These are phyloP conservation scores for Saturnispora quitensis DNA, from an alignment of 805 yeast species.

Conservation along the genomic window DNA sequence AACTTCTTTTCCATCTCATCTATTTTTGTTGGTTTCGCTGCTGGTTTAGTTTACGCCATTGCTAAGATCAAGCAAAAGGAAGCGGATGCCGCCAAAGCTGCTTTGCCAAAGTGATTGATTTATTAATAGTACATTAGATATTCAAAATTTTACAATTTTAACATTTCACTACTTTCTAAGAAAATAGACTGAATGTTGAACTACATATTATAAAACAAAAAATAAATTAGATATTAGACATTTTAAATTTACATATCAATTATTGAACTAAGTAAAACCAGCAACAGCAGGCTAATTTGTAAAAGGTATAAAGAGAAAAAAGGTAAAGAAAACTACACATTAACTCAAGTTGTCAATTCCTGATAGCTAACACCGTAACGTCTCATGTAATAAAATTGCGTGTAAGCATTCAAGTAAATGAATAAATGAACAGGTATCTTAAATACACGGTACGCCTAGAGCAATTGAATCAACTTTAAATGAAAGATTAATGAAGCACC, in stretches of 20 bases:
- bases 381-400: slow-evolving; percentile 29
- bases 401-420: background rate
- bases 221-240: background rate
- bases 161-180: background rate
- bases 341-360: slow-evolving; percentile 25
- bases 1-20: slow-evolving; percentile 86
- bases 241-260: background rate
- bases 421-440: slow-evolving; percentile 20
- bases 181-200: background rate
- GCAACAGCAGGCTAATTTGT: background rate
- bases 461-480: slow-evolving; percentile 22
- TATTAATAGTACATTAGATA: background rate
- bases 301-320: background rate
- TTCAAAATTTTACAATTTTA: background rate
- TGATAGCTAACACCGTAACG: slow-evolving; percentile 57
- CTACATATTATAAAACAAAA: background rate
- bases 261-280: background rate
- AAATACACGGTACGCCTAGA: slow-evolving; percentile 55
- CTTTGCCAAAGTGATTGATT: slow-evolving; percentile 25
- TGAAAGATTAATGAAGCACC: background rate
- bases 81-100: slow-evolving; percentile 20
- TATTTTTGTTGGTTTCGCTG: slow-evolving; percentile 84
- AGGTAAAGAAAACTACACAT: background rate
- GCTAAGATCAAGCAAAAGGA: slow-evolving; percentile 87
- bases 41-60: slow-evolving; percentile 92